Evolutionary conservation across 2,329 filamentous ascomycete genomes (phyloP), one percentile per base, ranked within the genome.

Genomic region (Fusarium sp.): DNA sequence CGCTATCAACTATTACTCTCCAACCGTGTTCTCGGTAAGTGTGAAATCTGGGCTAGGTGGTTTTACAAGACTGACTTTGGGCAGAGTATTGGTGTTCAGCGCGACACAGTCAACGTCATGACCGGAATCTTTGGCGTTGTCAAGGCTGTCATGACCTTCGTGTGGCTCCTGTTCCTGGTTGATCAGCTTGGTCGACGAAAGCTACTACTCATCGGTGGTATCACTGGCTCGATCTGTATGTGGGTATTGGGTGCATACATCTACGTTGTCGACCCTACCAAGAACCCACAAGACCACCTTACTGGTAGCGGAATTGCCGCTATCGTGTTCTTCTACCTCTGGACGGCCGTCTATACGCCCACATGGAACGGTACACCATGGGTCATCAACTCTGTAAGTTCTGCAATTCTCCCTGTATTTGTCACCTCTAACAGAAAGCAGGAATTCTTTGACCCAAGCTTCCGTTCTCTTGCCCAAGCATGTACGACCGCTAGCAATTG

Each of bases 51-150:
- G 4, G 0, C 2, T 1, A n/a, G 7, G 4, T 4, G 3, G 1
- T 6, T 7, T 16, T 13, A 9, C 4, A 7, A 6, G 4, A 5
- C 49, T 63, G 11, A 63, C n/a, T 0, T n/a, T n/a, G 7, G 3
- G 18, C 18, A 64, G 61, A 64, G 61, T 0, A 64, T 64, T 18
- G 61, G 61, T 20, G 61, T 64, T 1, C 56, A 71, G 20, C 16
- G 25, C 0, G 71, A 72, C 55, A 73, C 71, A 8, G 68, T 72
- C n/a, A 73, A 73, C 41, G 45, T 91, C 37, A 90, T 89, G 11
- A 91, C 89, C 1, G 89, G 89, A 23, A 86, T 92, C 54, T 92
- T 91, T 66, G 89, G 89, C 23, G 88, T 91, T 4, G 86, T 91
- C 70, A 91, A 91, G 81, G 90, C 89, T 0, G 81, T 85, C 7